Base-by-base conservation (phyloP, 257 asterid species). In the Solanum pinnatisectum region DNA sequence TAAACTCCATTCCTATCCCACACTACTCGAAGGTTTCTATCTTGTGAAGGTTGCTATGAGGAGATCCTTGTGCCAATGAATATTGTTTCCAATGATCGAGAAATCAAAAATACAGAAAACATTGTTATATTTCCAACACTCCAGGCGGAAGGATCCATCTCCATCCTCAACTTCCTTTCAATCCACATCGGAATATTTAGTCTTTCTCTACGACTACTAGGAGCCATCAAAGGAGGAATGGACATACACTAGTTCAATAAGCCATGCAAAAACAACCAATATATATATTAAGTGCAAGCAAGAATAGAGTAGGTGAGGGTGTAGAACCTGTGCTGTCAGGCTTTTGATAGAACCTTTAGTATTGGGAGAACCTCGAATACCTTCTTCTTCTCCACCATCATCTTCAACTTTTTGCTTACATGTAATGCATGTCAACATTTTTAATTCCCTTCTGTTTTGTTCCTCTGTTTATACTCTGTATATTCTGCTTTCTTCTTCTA, bases 391-490 rank as follows among this genome's bases (percentile, higher is more conserved):
- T 32, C 90, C 97, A 10, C 89, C 95, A 14, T 89, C 95, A 70
- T 72, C 78, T 39, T 93, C 99, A 25, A 85, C 93, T 86, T 92
- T 91, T 90, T 92, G 99, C 91, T 96, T 96, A 74, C 99, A 95
- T 87, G 98, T 94, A 76, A 95, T 94, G 92, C 99, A 97, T 91
- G 99, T 97, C 99, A 96, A 88, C 99, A 97, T 96, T 44, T 56
- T 72, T 84, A 33, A 4, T 39, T 81, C 12, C 1, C 25, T 81
- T 81, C 25, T 81, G 1, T 81, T 81, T 46, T 46, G 18, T 81
- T 15, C 25, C 37, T 44, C 85, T 81, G 14, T 79, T 44, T n/a
- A 18, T 16, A 40, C 85, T 27, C 67, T 27, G 5, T 27, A 27
- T 46, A 46, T 30, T 81, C 40, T 46, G 30, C 7, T 81, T 20